Base-by-base conservation (phyloP, 2,329 filamentous ascomycete genomes). In the Cladophialophora bantiana region DNA sequence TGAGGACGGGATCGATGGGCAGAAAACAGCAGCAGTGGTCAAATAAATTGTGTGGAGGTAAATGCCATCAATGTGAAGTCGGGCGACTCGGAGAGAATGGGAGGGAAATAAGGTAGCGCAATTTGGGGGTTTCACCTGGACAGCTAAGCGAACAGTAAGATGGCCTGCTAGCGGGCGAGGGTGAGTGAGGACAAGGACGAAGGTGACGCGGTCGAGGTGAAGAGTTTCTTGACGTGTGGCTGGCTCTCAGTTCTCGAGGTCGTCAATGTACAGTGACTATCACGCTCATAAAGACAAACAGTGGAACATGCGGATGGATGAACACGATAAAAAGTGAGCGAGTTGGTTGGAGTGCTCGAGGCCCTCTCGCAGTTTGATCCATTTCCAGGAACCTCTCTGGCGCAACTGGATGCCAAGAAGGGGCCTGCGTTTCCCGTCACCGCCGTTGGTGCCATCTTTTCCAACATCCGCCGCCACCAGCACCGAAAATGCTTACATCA, bases 41-140 rank as follows among this genome's bases (percentile, higher is more conserved):
- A 68, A n/a, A 54, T 34, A 36, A 42, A 54, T 10, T 20, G 35
- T 7, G 32, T 48, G 32, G 57, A 61, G 20, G 56, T 35, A 64
- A 53, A 36, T 59, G 63, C 67, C 67, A 68, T 68, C 59, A 68
- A 68, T 55, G 40, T 59, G 54, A 65, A 34, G 55, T n/a, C 32
- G 4, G 50, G 20, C 32, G 52, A 54, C 18, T 52, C 48, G 59
- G 15, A 20, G 35, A 53, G 40, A 52, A 18, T 62, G n/a, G 53
- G n/a, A 40, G 59, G 15, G 12, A 59, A 26, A 58, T 32, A 15
- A 53, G 52, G 42, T 40, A 54, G 32, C 54, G 61, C 54, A 36
- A 42, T 58, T 42, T 64, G 53, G 40, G 7, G 35, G 62, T 59
- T 59, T 64, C 56, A 42, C 56, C 53, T 42, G 35, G 54, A 36